These are phyloP conservation scores for Cercospora sp. DNA, from an alignment of 2,329 filamentous ascomycete genomes.

Conservation along the genomic window DNA sequence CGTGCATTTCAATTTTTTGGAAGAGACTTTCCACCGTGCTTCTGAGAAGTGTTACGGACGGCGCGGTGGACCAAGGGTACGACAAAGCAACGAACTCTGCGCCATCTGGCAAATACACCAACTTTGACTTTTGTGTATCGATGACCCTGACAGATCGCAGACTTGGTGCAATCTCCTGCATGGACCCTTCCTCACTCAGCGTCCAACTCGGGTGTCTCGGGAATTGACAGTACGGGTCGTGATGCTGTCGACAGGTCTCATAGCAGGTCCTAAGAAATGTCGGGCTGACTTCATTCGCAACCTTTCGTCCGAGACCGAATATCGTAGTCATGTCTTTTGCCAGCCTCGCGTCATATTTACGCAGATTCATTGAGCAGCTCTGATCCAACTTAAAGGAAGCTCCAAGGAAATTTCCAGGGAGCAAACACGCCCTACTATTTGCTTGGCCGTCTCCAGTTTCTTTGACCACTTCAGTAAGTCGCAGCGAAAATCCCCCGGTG, in stretches of 20 bases:
- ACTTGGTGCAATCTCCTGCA: too few relatives aligned
- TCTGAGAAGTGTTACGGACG: background rate
- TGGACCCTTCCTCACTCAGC: too few relatives aligned
- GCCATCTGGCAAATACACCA: background rate
- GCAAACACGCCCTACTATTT: too few relatives aligned
- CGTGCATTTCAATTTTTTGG: accelerated
- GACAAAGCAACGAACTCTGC: background rate
- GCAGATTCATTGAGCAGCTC: background rate
- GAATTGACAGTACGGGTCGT: background rate
- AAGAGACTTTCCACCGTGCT: background rate
- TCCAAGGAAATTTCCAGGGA: too few relatives aligned
- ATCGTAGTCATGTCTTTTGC: background rate
- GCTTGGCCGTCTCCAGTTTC: too few relatives aligned
- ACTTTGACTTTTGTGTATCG: background rate
- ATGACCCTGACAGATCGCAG: background rate
- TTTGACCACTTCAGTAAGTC: too few relatives aligned
- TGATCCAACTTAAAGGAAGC: too few relatives aligned
- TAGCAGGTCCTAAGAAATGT: background rate
- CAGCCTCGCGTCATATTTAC: background rate
- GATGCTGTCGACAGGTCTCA: background rate
- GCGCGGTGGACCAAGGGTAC: background rate
- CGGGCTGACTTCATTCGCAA: background rate
- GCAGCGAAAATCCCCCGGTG: too few relatives aligned
- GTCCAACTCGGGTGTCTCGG: too few relatives aligned
- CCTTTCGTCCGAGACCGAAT: background rate